A percentile compares a stretch with the other conserved stretches of the same genome.
phyloP scores from a whole-genome alignment of 1,284 basidiomycete genomes.

The Cystobasidium sp. region DNA sequence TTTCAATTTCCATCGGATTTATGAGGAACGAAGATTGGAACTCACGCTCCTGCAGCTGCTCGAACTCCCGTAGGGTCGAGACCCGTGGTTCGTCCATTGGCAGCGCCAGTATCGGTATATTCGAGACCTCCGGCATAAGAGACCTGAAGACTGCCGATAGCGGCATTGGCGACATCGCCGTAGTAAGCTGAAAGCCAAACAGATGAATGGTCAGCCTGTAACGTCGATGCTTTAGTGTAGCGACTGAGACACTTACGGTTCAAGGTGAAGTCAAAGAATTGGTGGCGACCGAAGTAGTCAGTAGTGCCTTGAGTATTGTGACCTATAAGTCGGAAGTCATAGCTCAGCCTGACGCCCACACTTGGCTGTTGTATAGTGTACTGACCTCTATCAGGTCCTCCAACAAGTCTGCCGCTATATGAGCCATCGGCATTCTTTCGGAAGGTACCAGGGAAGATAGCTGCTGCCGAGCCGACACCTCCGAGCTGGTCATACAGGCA shows the following conservation, averaged over 20 bases:
- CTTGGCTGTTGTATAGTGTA: neutral
- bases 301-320: constrained; percentile 46
- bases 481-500: constrained; percentile 45
- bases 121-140: constrained; percentile 26
- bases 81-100: constrained; percentile 51
- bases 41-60: constrained; percentile 39
- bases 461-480: constrained; percentile 50
- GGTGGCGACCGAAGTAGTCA: constrained; percentile 53
- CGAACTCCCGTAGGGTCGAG: constrained; percentile 51
- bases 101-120: constrained; percentile 48
- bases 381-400: constrained; percentile 17
- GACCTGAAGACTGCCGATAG: constrained; percentile 14
- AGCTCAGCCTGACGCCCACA: neutral
- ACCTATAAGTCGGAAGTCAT: neutral
- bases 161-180: constrained; percentile 30
- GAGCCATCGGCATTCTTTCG: constrained; percentile 31
- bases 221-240: neutral
- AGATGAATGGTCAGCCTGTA: constrained; percentile 45
- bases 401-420: constrained; percentile 29
- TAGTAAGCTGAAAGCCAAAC: constrained; percentile 35
- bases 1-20: no score
- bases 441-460: constrained; percentile 42
- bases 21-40: neutral
- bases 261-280: constrained; percentile 51
- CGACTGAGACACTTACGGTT: constrained; percentile 31